These are phyloP conservation scores for Diphasiastrum complanatum DNA, from an alignment of 83 land plant genomes.

Conservation along the genomic window DNA sequence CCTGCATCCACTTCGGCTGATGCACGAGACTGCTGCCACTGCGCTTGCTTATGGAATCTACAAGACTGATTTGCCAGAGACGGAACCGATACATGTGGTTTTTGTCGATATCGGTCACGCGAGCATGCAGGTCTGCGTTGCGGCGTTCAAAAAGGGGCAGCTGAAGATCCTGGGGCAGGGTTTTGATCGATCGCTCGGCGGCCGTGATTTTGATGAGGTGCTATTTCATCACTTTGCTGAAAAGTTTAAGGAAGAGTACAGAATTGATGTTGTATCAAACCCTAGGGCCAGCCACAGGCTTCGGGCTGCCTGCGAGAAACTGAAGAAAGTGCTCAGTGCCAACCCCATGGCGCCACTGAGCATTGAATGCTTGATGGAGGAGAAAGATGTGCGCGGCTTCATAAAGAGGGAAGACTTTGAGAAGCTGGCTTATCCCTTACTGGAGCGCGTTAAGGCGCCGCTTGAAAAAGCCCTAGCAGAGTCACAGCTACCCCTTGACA, in stretches of 20 bases:
- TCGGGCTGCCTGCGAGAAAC: conserved; percentile 77
- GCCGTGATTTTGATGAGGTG: conserved; percentile 87
- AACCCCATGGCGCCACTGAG: conserved; percentile 79
- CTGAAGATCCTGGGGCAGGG: conserved; percentile 62
- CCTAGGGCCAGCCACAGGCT: conserved; percentile 53
- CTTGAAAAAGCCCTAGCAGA: too few relatives aligned
- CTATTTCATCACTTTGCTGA: conserved; percentile 68
- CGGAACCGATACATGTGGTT: conserved; percentile 53
- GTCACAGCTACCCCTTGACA: too few relatives aligned
- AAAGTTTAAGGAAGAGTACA: conserved; percentile 55
- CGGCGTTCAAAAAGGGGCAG: conserved; percentile 57
- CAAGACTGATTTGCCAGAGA: conserved; percentile 56
- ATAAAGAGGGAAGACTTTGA: too few relatives aligned
- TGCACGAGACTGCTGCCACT: conserved; percentile 90
- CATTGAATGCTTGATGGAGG: conserved; percentile 98
- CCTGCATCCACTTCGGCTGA: conserved; percentile 59
- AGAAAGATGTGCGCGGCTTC: too few relatives aligned
- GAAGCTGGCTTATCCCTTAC: too few relatives aligned
- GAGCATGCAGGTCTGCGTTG: conserved; percentile 79
- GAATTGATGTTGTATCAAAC: conserved; percentile 58
- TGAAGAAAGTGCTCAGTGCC: conserved; percentile 92
- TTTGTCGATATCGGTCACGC: conserved; percentile 92
- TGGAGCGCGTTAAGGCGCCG: too few relatives aligned
- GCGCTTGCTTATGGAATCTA: conserved; percentile 88
- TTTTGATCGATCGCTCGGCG: conserved; percentile 68